Conservation (phyloP, 2,329 filamentous ascomycete species). For the Talaromyces sp. region DNA sequence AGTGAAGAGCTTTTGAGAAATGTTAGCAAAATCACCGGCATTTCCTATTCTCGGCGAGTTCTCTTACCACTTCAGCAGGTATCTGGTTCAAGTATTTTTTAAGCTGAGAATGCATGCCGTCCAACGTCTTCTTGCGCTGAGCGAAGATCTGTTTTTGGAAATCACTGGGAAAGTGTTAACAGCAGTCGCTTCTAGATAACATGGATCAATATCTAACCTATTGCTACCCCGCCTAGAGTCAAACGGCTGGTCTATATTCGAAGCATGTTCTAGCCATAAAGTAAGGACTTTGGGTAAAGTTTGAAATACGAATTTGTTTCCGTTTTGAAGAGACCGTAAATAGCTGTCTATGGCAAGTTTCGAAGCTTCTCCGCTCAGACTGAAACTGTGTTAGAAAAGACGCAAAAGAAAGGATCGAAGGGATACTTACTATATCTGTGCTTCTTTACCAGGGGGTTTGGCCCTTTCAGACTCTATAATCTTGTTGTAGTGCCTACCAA, state of each 20-base stretch:
- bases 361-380: constrained; percentile 71
- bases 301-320: constrained; percentile 94
- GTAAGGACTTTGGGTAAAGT: constrained; percentile 87
- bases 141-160: constrained; percentile 43
- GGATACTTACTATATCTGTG: constrained; percentile 53
- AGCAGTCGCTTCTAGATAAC: constrained; percentile 4
- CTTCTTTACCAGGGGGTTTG: constrained; percentile 70
- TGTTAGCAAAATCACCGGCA: constrained; percentile 15
- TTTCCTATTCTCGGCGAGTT: not conserved
- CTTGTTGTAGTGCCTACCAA: constrained; percentile 96
- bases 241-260: constrained; percentile 59
- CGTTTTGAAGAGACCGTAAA: constrained; percentile 75
- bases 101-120: constrained; percentile 65
- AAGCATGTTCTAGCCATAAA: constrained; percentile 87
- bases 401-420: not conserved
- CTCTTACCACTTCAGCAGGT: constrained; percentile 39
- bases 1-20: constrained; percentile 40
- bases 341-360: constrained; percentile 94
- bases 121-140: constrained; percentile 59
- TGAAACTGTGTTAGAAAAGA: constrained; percentile 21
- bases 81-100: constrained; percentile 65
- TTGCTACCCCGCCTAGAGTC: constrained; percentile 46
- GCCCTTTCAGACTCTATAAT: constrained; percentile 82
- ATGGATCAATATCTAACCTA: constrained; percentile 26
- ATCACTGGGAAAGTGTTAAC: constrained; percentile 21